phyloP scores from a whole-genome alignment of 2,329 filamentous ascomycete genomes.

The Fusarium virguliforme region DNA sequence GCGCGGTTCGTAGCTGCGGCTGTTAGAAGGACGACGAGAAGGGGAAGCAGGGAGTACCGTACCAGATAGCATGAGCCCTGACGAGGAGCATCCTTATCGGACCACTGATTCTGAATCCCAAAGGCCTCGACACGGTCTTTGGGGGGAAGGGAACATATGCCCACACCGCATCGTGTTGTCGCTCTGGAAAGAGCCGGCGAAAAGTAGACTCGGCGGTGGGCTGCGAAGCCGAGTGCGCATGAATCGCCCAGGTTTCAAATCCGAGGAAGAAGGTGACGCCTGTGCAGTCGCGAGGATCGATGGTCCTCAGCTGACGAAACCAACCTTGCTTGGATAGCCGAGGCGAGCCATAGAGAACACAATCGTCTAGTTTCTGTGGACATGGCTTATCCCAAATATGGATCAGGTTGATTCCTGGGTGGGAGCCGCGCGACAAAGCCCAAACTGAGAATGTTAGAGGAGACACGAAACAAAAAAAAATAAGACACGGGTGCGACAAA shows the following conservation, averaged over 20 bases:
- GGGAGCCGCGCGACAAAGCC: not conserved
- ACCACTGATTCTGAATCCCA: slow-evolving; percentile 4
- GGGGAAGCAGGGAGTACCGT: not conserved
- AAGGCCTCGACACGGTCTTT: not conserved
- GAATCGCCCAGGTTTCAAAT: slow-evolving; percentile 8
- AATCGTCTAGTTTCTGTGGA: not conserved
- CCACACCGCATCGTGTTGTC: not conserved
- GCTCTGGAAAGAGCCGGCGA: not conserved
- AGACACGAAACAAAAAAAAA: not conserved
- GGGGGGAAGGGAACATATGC: not conserved
- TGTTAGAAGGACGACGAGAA: not conserved
- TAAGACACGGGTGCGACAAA: not conserved
- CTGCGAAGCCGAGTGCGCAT: not conserved
- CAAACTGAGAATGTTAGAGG: not conserved
- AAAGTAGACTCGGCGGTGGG: not conserved
- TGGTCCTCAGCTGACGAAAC: slow-evolving; percentile 13
- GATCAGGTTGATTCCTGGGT: not conserved
- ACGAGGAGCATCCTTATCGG: not conserved
- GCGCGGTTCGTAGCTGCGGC: not conserved
- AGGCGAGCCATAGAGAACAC: not conserved
- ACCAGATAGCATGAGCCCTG: slow-evolving; percentile 1
- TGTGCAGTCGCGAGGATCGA: slow-evolving; percentile 22
- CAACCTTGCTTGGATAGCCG: not conserved
- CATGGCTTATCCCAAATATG: slow-evolving; percentile 8
- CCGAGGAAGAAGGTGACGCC: slow-evolving; percentile 22